phyloP scores from a whole-genome alignment of 2,329 filamentous ascomycete species.

The Diaporthe destruens region DNA sequence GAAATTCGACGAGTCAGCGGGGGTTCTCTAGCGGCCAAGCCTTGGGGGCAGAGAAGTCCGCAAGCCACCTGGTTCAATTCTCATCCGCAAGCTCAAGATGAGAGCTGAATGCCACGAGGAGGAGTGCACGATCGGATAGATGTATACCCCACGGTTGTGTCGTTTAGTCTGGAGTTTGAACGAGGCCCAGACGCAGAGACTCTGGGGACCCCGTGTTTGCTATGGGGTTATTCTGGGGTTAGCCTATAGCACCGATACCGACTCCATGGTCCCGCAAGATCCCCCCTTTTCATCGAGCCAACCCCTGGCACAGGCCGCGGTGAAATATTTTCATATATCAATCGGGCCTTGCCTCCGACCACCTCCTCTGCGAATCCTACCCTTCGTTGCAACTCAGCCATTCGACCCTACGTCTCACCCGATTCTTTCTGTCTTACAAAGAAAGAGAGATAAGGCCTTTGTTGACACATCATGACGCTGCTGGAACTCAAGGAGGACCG shows the following conservation, averaged over 20 bases:
- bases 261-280: conserved; percentile 20
- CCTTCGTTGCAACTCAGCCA: background rate
- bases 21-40: background rate
- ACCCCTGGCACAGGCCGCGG: conserved; percentile 18
- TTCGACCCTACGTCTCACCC: conserved; percentile 16
- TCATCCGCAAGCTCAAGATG: conserved; percentile 30
- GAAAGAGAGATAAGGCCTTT: conserved; percentile 17
- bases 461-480: conserved; percentile 51
- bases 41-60: background rate
- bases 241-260: conserved; percentile 12
- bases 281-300: conserved; percentile 15
- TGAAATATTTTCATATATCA: conserved; percentile 41
- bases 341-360: background rate
- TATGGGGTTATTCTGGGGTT: conserved; percentile 24
- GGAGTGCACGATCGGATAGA: conserved; percentile 32
- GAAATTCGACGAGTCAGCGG: conserved; percentile 24
- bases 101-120: background rate
- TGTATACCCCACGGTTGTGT: conserved; percentile 25
- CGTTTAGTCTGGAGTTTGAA: conserved; percentile 1
- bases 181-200: background rate
- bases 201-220: conserved; percentile 38
- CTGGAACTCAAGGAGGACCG: conserved; percentile 67
- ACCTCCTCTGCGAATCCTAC: background rate
- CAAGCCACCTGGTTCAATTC: conserved; percentile 38
- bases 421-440: background rate